Conservation (phyloP, 495 filamentous ascomycete genomes). For the Entonaema liquescens region DNA sequence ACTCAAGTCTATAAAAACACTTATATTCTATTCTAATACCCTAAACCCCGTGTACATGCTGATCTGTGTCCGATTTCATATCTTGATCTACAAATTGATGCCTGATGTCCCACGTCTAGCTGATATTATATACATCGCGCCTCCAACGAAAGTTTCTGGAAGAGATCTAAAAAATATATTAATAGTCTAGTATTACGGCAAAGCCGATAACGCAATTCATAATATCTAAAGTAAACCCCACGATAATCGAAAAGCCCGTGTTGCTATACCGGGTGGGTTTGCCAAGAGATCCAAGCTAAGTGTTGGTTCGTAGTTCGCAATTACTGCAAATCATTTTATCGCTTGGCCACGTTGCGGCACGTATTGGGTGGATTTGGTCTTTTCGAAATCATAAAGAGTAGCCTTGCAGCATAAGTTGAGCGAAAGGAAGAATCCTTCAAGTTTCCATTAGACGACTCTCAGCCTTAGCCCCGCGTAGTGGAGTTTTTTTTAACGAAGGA, state of each 20-base stretch:
- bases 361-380: neutral
- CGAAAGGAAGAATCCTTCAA: neutral
- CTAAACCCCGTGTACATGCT: no score
- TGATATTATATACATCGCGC: no score
- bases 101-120: no score
- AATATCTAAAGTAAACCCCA: neutral
- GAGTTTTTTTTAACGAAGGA: neutral
- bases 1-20: no score
- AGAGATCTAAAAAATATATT: neutral
- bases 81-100: no score
- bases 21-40: no score
- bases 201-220: neutral
- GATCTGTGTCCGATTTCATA: no score
- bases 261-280: neutral
- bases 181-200: neutral
- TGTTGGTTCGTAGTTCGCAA: neutral
- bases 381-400: neutral
- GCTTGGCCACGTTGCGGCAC: neutral
- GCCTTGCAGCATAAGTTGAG: neutral
- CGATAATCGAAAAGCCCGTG: neutral
- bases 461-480: neutral
- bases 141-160: neutral
- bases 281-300: neutral
- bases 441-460: neutral
- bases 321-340: neutral